Base-by-base conservation (phyloP, 208 protist genomes). In the Trypanosoma avium region DNA sequence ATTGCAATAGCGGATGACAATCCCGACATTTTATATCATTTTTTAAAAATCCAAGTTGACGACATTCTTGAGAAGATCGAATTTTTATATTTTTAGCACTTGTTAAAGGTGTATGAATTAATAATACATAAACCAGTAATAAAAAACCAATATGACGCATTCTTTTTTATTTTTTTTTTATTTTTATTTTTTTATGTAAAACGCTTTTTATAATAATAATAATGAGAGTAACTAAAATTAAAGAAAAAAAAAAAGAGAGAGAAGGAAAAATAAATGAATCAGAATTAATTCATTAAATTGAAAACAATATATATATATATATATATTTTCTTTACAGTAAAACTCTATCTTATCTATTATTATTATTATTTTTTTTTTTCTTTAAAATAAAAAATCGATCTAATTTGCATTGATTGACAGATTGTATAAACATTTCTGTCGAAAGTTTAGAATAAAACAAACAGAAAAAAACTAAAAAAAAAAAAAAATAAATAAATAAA, bases 1-100 rank as follows among this genome's bases (percentile, higher is more conserved):
- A 53, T 13, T 75, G 46, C 3, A 79, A 63, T 4, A 92, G 68
- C 32, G 65, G 29, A 1, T 62, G 60, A 46, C 86, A 92, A 46
- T 69, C 32, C 0, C 12, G 24, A 48, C 82, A 89, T n/a, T 57
- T 59, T 2, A 85, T 47, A 2, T 59, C 26, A 1, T 61, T 38
- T 24, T 70, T 70, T 2, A 78, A 33, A 46, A 89, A 87, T 4
- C 80, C 82, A 1, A 84, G 66, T 8, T 52, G 53, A 17, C 48
- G 29, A 36, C 79, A 92, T n/a, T 82, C 85, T 0, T 80, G 57
- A 0, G 29, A 54, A 7, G 38, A 29, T 3, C 45, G 53, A 26
- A 12, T n/a, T 15, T n/a, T 4, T 17, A 33, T 35, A 48, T 17
- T 45, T 12, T 24, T 57, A 38, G 8, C 15, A 49, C 19, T 17